Evolutionary conservation across 2,329 filamentous ascomycete species (phyloP).

Genomic region (Xylariaceae sp.): DNA sequence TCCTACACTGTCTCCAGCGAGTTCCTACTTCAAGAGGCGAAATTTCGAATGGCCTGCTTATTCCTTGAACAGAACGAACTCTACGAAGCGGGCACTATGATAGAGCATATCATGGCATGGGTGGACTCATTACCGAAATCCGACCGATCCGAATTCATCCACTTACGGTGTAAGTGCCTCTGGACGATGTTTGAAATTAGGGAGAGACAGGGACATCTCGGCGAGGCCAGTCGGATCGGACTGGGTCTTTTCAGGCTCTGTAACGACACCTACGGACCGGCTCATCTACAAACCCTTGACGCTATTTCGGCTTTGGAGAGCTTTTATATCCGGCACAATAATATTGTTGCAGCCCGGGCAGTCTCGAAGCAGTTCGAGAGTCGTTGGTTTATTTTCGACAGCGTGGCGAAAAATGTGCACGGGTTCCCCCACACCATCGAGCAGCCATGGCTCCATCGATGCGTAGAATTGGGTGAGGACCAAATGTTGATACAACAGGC

Average conservation of each 20-base stretch:
- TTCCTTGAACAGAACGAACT: conserved; percentile 19
- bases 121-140: conserved; percentile 16
- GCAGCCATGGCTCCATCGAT: conserved; percentile 27
- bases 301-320: conserved; percentile 26
- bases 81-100: conserved; percentile 21
- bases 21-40: conserved; percentile 26
- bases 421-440: conserved; percentile 27
- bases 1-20: conserved; percentile 16
- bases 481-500: conserved; percentile 22
- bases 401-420: conserved; percentile 5
- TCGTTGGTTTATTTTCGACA: conserved; percentile 20
- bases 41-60: conserved; percentile 23
- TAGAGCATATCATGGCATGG: conserved; percentile 23
- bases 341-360: conserved; percentile 13
- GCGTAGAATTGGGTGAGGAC: conserved; percentile 25
- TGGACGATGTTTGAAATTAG: conserved; percentile 27
- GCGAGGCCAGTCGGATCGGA: conserved; percentile 21
- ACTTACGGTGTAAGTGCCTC: conserved; percentile 25
- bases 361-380: conserved; percentile 20
- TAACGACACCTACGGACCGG: conserved; percentile 21
- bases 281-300: conserved; percentile 28
- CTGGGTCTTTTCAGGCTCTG: conserved; percentile 22
- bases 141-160: conserved; percentile 9
- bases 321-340: conserved; percentile 20
- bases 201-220: conserved; percentile 19